A percentile compares a stretch with the other conserved stretches of the same genome.
Evolutionary conservation across 2,329 filamentous ascomycete genomes (phyloP).

Genomic region (Acrocalymma vagum): DNA sequence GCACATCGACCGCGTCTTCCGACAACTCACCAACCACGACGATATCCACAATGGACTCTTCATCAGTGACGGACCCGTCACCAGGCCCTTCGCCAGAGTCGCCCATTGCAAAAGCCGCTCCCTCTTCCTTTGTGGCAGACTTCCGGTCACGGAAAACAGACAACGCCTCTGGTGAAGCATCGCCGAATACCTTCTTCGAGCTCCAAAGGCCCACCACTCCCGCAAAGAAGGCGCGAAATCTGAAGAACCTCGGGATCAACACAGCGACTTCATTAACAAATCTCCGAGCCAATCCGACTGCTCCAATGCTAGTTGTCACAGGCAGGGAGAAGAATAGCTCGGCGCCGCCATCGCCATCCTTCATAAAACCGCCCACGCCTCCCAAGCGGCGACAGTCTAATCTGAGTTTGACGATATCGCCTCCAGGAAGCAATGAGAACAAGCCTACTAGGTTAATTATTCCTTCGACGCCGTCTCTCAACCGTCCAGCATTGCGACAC

Average conservation of each 20-base stretch:
- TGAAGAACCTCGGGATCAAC: slow-evolving; percentile 85
- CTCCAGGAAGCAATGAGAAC: slow-evolving; percentile 65
- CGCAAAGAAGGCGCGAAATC: slow-evolving; percentile 78
- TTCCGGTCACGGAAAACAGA: slow-evolving; percentile 48
- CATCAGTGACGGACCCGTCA: slow-evolving; percentile 87
- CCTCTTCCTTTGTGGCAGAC: slow-evolving; percentile 73
- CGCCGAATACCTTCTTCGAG: slow-evolving; percentile 61
- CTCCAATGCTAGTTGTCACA: slow-evolving; percentile 60
- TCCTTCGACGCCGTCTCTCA: slow-evolving; percentile 65
- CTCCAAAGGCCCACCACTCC: slow-evolving; percentile 58
- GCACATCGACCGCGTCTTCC: slow-evolving; percentile 85
- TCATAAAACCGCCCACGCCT: slow-evolving; percentile 81
- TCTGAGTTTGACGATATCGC: slow-evolving; percentile 77
- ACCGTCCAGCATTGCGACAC: slow-evolving; percentile 63
- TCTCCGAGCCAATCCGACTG: slow-evolving; percentile 56
- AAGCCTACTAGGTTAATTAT: slow-evolving; percentile 65
- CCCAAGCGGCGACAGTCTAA: slow-evolving; percentile 76
- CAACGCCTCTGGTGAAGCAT: slow-evolving; percentile 53
- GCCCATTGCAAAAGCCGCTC: slow-evolving; percentile 75
- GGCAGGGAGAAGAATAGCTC: slow-evolving; percentile 58
- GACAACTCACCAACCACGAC: slow-evolving; percentile 97
- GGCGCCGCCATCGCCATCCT: slow-evolving; percentile 76
- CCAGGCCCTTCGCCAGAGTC: slow-evolving; percentile 92
- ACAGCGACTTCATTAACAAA: slow-evolving; percentile 60
- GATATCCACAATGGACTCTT: slow-evolving; percentile 90